Evolutionary conservation across 345 rosid species (phyloP), one percentile per base, ranked within the genome.

Genomic region (Dimocarpus longan): DNA sequence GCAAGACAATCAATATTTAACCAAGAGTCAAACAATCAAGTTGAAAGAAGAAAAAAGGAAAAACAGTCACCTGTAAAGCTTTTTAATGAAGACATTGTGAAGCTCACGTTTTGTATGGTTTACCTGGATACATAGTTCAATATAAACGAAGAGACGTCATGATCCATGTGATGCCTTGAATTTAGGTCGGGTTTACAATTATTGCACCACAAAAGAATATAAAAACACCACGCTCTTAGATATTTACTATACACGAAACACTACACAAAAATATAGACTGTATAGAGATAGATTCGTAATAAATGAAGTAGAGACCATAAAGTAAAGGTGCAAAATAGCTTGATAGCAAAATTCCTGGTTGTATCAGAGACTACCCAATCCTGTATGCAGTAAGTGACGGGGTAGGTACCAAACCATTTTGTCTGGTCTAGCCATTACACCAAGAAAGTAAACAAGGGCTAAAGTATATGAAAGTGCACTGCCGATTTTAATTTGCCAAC

Each of bases 101-200:
- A 97, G 81, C 84, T 97, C 98, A 2, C 99, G 95, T 85, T 97
- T 97, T 1, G 99, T 92, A 84, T 93, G 97, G 77, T 94, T 91
- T 71, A 97, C 99, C 99, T 97, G 83, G 80, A 40, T 32, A 76
- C 77, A 75, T 73, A 66, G 52, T 50, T 80, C 66, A 80, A 71
- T 70, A 77, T 16, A 79, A 43, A 66, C 18, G 70, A n/a, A 64
- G 19, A 74, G 21, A 57, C 26, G 19, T 70, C 39, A 64, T 50
- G 4, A 28, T 46, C 22, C 12, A 60, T 16, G 44, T 37, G 62
- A 43, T 60, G 26, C 18, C 59, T 24, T n/a, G 26, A 26, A 28
- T 11, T 65, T n/a, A 22, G 19, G n/a, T 22, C 21, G 2, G 72
- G 48, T 60, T 66, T 24, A 71, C 18, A 46, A 66, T 54, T 70